A percentile compares a stretch with the other conserved stretches of the same genome.
Evolutionary conservation across 1,284 basidiomycete species (phyloP).

Genomic region (Cerioporus squamosus): DNA sequence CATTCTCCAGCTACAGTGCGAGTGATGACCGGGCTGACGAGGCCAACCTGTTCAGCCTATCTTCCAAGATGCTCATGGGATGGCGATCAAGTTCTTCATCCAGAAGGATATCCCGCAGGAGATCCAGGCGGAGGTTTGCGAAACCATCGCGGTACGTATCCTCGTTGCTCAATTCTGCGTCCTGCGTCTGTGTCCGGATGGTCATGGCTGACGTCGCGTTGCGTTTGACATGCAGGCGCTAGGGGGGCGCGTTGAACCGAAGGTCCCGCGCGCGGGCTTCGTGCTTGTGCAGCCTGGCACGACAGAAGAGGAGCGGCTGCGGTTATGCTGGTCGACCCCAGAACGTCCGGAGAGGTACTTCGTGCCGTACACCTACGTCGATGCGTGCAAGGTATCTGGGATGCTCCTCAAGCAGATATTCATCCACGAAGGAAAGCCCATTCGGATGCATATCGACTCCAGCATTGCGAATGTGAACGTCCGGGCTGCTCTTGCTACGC

Average conservation of each 20-base stretch:
- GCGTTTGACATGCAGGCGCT: slow-evolving; percentile 48
- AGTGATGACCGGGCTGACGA: slow-evolving; percentile 3
- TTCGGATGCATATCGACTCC: slow-evolving; percentile 76
- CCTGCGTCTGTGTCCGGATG: not conserved
- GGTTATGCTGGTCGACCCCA: slow-evolving; percentile 63
- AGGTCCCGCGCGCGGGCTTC: slow-evolving; percentile 76
- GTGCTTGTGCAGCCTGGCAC: slow-evolving; percentile 71
- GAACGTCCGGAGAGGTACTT: slow-evolving; percentile 76
- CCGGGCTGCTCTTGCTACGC: slow-evolving; percentile 60
- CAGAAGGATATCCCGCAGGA: slow-evolving; percentile 76
- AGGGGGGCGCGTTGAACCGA: slow-evolving; percentile 74
- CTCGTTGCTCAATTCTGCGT: not conserved
- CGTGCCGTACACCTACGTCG: slow-evolving; percentile 77
- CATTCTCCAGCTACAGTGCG: not conserved
- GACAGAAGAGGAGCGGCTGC: slow-evolving; percentile 70
- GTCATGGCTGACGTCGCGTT: not conserved
- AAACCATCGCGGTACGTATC: slow-evolving; percentile 64
- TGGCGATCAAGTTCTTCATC: slow-evolving; percentile 79
- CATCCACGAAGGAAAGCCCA: slow-evolving; percentile 59
- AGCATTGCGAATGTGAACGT: slow-evolving; percentile 78
- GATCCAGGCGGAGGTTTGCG: slow-evolving; percentile 67
- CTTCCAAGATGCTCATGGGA: slow-evolving; percentile 66
- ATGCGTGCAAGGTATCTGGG: slow-evolving; percentile 76
- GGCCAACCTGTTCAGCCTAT: slow-evolving; percentile 48
- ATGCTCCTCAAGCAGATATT: slow-evolving; percentile 77